Base-by-base conservation (phyloP, 257 asterid species). In the Solanum sejunctum region DNA sequence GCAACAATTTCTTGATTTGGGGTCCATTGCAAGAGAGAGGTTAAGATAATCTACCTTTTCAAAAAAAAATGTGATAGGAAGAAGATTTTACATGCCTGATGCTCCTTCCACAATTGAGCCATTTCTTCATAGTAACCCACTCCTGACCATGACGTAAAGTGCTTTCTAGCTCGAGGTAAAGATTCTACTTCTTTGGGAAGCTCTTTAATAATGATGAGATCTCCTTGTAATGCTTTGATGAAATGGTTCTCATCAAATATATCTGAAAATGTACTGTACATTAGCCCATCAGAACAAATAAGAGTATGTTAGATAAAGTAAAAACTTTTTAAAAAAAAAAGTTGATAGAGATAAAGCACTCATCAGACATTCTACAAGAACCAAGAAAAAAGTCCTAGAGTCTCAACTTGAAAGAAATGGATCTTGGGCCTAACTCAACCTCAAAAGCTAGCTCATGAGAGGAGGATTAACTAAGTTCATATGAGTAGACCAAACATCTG, bases 101-200 rank as follows among this genome's bases (percentile, higher is more conserved):
- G 86, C 55, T 96, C 97, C 88, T 93, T 92, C 98, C 98, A 96
- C 72, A 95, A 88, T 84, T 87, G 92, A 10, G 84, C 88, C 95
- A 91, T 92, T 84, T 95, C 97, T 87, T 91, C 94, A 81, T 95
- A 96, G 87, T 96, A 96, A 89, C 97, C 86, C 89, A 90, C 78
- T 86, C 97, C 86, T 84, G 96, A 88, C 99, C 99, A 96, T 55
- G 95, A 92, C 28, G 97, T 90, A 85, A 95, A 95, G 89, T 95
- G 99, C 90, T 96, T 96, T 92, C 99, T 93, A 78, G 94, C 97
- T 85, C 97, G 95, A 84, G 97, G 95, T 80, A 86, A 80, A 84
- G 97, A 89, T 91, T 95, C 93, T 79, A 96, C 7, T 85, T 92
- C 98, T 91, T 90, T 89, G 51, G 99, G 98, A 89, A 96, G 94